phyloP scores from a whole-genome alignment of 2,329 filamentous ascomycete genomes.

The Alternaria angustiovoidea region DNA sequence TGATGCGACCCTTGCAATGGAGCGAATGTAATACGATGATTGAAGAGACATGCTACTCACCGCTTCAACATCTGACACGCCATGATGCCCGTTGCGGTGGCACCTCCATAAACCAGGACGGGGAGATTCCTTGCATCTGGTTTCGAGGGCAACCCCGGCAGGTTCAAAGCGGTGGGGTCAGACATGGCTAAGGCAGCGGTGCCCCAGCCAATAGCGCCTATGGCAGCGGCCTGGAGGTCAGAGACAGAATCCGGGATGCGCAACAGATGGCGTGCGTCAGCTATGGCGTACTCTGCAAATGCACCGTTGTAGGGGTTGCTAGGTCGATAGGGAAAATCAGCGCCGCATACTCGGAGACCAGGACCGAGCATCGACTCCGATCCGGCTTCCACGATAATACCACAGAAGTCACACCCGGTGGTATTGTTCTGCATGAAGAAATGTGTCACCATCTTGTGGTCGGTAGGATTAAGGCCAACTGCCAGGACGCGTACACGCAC shows the following conservation, averaged over 20 bases:
- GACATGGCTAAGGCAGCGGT: background rate
- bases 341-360: background rate
- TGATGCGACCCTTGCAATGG: background rate
- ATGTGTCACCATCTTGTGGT: slow-evolving; percentile 4
- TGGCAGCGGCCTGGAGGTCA: background rate
- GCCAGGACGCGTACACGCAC: background rate
- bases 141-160: background rate
- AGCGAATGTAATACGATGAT: too few species aligned
- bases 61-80: background rate
- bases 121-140: background rate
- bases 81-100: slow-evolving; percentile 1
- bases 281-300: background rate
- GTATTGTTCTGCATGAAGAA: background rate
- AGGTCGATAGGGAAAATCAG: background rate
- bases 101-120: background rate
- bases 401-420: background rate
- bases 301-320: background rate
- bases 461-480: background rate
- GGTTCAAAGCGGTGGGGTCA: background rate
- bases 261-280: background rate
- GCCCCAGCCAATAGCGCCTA: slow-evolving; percentile 3
- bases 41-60: background rate
- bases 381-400: background rate
- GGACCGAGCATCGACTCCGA: background rate
- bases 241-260: background rate